Evolutionary conservation across 2,329 filamentous ascomycete species (phyloP).

Genomic region (Fusarium sp.): DNA sequence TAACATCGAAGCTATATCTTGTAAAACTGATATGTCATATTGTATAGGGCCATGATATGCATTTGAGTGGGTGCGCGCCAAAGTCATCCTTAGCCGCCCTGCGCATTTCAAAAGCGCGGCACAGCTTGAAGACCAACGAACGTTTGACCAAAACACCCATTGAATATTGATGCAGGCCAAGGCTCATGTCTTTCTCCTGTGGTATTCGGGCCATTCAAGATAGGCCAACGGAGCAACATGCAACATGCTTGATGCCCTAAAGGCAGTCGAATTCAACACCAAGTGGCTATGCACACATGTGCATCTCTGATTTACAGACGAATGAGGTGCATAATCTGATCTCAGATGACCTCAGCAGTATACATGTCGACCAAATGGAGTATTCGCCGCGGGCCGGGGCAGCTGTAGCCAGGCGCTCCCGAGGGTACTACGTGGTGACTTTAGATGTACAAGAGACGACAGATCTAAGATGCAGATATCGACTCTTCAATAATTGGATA

Average conservation of each 20-base stretch:
- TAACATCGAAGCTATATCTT: background rate
- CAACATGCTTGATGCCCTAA: slow-evolving; percentile 5
- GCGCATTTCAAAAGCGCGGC: background rate
- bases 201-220: background rate
- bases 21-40: slow-evolving; percentile 15
- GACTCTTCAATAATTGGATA: slow-evolving; percentile 6
- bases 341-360: slow-evolving; percentile 13
- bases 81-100: background rate
- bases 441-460: background rate
- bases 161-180: background rate
- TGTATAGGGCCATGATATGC: background rate
- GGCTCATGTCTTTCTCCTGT: background rate
- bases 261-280: background rate
- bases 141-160: background rate
- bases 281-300: slow-evolving; percentile 17
- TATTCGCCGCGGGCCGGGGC: slow-evolving; percentile 14
- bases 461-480: slow-evolving; percentile 8
- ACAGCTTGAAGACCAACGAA: background rate
- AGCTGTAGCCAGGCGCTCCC: background rate
- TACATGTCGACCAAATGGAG: background rate
- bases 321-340: slow-evolving; percentile 6
- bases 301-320: slow-evolving; percentile 7
- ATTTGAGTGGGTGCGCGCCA: slow-evolving; percentile 4
- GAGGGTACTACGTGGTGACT: slow-evolving; percentile 14
- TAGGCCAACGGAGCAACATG: background rate